Conservation (phyloP, 306 rosid genomes). For the cucumber (Cucumis sativus) region Cucumber_9930_V3 NC_026655.2:21265001-21265500, state of each 20-base stretch:
- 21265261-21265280: conserved; percentile 18
- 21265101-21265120: neutral
- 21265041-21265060: neutral
- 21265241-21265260: conserved; percentile 16
- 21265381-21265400: conserved; percentile 65
- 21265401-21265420: conserved; percentile 58
- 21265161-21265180: neutral
- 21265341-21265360: neutral
- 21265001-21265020: no score
- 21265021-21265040: neutral
- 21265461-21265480: neutral
- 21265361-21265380: conserved; percentile 33
- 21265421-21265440: neutral
- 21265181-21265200: conserved; percentile 44
- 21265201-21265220: conserved; percentile 37
- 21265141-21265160: neutral
- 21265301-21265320: conserved; percentile 4
- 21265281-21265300: conserved; percentile 18
- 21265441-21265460: neutral
- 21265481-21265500: neutral
- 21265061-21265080: no score
- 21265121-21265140: neutral
- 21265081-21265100: neutral
- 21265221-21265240: conserved; percentile 24
- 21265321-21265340: neutral